A percentile compares a stretch with the other conserved stretches of the same genome.
These are phyloP conservation scores for Trichoderma guizhouense DNA, from an alignment of 2,329 filamentous ascomycete species.

Conservation along the genomic window DNA sequence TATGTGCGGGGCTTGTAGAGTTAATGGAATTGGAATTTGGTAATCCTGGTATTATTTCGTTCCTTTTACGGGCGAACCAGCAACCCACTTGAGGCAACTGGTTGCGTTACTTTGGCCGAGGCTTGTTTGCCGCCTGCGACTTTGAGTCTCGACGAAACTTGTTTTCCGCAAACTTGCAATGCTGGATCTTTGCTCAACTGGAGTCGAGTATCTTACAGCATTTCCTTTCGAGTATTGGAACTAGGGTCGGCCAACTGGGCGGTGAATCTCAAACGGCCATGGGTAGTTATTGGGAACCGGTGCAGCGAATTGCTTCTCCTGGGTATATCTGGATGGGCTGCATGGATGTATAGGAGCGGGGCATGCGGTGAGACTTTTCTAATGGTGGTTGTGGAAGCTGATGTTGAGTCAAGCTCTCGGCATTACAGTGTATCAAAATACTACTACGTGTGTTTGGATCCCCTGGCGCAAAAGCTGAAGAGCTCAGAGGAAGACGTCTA, in stretches of 20 bases:
- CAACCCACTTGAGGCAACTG: neutral
- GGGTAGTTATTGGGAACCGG: neutral
- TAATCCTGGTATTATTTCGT: neutral
- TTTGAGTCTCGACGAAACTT: neutral
- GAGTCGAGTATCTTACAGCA: neutral
- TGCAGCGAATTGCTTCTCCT: neutral
- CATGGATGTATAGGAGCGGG: neutral
- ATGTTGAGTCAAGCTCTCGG: neutral
- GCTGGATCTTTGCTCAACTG: neutral
- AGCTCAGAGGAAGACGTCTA: neutral
- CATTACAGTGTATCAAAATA: neutral
- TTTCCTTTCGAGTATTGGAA: neutral
- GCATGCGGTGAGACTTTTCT: neutral
- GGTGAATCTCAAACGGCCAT: neutral
- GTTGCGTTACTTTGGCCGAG: neutral
- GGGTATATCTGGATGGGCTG: neutral
- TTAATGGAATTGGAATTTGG: neutral
- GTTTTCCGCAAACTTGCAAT: neutral
- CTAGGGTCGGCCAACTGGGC: neutral
- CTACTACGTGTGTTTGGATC: neutral
- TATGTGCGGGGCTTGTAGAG: neutral
- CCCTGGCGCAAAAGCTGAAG: neutral
- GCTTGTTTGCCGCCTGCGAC: neutral
- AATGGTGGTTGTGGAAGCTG: neutral
- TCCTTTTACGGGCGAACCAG: neutral